These are phyloP conservation scores for Cercophora scortea DNA, from an alignment of 495 filamentous ascomycete genomes.

Conservation along the genomic window DNA sequence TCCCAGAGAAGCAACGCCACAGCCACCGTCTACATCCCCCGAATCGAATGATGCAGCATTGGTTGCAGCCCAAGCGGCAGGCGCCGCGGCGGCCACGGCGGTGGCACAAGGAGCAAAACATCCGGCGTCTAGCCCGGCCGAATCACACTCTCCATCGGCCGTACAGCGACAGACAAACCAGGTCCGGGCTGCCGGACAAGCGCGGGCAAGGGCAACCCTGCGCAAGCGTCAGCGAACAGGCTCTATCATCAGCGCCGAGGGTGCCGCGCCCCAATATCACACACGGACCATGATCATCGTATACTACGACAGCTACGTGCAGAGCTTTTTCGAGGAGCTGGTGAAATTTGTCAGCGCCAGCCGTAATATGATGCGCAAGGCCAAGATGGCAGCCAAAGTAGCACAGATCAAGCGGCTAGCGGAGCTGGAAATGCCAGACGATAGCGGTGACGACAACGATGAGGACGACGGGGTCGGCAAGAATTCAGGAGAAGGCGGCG, in stretches of 20 bases:
- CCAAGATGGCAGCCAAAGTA: slow-evolving; percentile 60
- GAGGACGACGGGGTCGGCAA: slow-evolving; percentile 19
- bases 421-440: slow-evolving; percentile 42
- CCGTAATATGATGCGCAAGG: slow-evolving; percentile 75
- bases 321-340: slow-evolving; percentile 68
- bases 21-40: slow-evolving; percentile 1
- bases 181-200: slow-evolving; percentile 36
- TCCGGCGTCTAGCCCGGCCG: slow-evolving; percentile 16
- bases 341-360: slow-evolving; percentile 74
- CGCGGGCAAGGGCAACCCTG: slow-evolving; percentile 34
- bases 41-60: not conserved
- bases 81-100: slow-evolving; percentile 8
- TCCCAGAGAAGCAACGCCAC: slow-evolving; percentile 16
- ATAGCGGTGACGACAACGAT: slow-evolving; percentile 24
- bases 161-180: slow-evolving; percentile 37
- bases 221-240: slow-evolving; percentile 51
- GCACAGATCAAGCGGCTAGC: slow-evolving; percentile 46
- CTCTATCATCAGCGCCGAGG: slow-evolving; percentile 48
- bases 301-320: slow-evolving; percentile 82
- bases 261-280: slow-evolving; percentile 49
- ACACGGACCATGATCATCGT: slow-evolving; percentile 75
- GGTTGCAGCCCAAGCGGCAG: not conserved
- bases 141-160: slow-evolving; percentile 33
- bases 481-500: not conserved
- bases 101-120: slow-evolving; percentile 7